phyloP scores from a whole-genome alignment of 768 basidiomycete genomes.

The Xerocomus spinulosus region DNA sequence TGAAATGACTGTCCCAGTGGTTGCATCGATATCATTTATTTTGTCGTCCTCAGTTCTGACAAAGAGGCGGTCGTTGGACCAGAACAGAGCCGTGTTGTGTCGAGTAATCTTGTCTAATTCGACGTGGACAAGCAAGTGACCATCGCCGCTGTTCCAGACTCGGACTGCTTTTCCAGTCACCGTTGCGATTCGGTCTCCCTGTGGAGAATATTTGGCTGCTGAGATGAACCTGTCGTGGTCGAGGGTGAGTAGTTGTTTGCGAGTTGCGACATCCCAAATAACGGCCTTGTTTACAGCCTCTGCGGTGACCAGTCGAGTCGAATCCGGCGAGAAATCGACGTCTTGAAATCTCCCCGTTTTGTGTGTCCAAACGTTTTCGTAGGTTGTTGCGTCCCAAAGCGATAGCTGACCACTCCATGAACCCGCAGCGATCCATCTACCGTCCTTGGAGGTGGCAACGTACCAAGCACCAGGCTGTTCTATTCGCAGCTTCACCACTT shows the following conservation, averaged over 20 bases:
- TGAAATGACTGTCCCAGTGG: neutral
- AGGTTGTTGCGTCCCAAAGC: neutral
- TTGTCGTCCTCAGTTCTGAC: neutral
- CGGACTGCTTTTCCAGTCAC: neutral
- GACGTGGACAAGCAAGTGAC: neutral
- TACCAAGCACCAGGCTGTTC: rapidly evolving
- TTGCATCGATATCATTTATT: neutral
- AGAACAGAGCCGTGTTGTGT: neutral
- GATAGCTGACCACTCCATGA: neutral
- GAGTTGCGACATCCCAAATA: neutral
- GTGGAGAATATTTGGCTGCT: neutral
- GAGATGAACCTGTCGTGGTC: neutral
- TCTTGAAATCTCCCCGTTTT: neutral
- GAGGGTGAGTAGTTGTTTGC: neutral
- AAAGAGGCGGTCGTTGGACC: neutral
- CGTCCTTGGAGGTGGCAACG: neutral
- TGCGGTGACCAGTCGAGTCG: neutral
- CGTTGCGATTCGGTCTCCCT: slow-evolving; percentile 3
- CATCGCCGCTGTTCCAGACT: neutral
- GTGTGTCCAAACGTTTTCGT: neutral
- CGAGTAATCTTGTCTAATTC: too few species aligned
- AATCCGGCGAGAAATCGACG: slow-evolving; percentile 7
- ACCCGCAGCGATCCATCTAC: neutral
- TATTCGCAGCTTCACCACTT: neutral
- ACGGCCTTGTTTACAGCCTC: neutral